Conservation (phyloP, 1,284 basidiomycete species). For the Apiotrichum domesticum region DNA sequence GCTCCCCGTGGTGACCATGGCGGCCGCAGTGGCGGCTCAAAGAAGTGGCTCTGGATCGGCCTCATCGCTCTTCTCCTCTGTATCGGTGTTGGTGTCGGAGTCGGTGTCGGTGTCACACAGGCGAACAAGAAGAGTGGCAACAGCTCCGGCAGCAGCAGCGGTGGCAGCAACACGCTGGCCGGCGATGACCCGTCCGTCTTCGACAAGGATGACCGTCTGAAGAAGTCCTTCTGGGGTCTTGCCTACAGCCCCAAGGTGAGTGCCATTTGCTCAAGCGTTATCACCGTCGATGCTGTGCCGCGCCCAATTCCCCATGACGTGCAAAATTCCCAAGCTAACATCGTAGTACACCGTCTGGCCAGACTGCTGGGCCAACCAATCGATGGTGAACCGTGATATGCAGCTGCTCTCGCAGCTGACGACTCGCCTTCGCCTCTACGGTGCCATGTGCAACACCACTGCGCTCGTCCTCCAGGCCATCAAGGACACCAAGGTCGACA, state of each 20-base stretch:
- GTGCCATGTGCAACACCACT: constrained; percentile 52
- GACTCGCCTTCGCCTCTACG: constrained; percentile 42
- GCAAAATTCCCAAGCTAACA: too few species aligned
- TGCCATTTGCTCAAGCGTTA: neutral
- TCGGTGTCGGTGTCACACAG: constrained; percentile 28
- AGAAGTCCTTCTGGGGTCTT: constrained; percentile 63
- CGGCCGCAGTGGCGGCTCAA: constrained; percentile 6
- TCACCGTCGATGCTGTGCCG: too few species aligned
- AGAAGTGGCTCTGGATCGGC: constrained; percentile 17
- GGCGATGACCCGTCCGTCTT: constrained; percentile 59
- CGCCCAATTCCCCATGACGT: too few species aligned
- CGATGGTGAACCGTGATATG: constrained; percentile 49
- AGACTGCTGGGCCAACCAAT: neutral
- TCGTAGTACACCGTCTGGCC: neutral
- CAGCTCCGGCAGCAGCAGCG: neutral
- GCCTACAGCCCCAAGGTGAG: constrained; percentile 60
- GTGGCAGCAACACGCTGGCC: constrained; percentile 4
- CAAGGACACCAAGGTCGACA: constrained; percentile 77
- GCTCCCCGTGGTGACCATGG: neutral
- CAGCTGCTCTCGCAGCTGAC: constrained; percentile 46
- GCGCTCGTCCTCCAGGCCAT: constrained; percentile 66
- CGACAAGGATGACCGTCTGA: constrained; percentile 56
- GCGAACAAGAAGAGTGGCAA: constrained; percentile 16
- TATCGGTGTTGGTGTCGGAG: constrained; percentile 23
- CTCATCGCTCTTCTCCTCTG: constrained; percentile 19